Percentiles rank a stretch among this genome's conserved stretches.
Evolutionary conservation across 352 stramenopile species (phyloP).

Genomic region (Ophiocytium majus): DNA sequence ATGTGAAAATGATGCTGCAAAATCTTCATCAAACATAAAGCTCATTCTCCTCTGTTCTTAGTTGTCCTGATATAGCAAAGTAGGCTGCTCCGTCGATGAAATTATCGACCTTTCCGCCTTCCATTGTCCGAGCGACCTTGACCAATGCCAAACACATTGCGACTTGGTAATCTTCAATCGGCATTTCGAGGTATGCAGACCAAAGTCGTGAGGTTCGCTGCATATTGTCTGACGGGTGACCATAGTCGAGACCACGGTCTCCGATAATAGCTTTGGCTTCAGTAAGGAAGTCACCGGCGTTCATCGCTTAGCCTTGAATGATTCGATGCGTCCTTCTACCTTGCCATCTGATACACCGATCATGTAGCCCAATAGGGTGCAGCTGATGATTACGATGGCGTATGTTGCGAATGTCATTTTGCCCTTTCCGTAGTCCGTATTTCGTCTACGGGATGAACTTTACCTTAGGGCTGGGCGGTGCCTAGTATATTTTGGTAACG

Average conservation of each 20-base stretch:
- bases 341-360: not conserved
- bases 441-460: not conserved
- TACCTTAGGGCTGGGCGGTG: not conserved
- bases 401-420: not conserved
- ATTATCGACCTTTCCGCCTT: not conserved
- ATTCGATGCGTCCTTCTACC: not conserved
- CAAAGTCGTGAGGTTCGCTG: not conserved
- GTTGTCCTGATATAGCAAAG: slow-evolving; percentile 10
- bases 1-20: too few species aligned
- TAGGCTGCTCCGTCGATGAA: slow-evolving; percentile 9
- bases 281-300: slow-evolving; percentile 1
- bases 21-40: slow-evolving; percentile 19
- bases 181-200: slow-evolving; percentile 2
- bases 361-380: not conserved
- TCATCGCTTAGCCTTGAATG: not conserved
- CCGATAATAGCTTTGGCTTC: not conserved
- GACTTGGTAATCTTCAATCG: not conserved
- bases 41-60: slow-evolving; percentile 7
- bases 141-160: slow-evolving; percentile 8
- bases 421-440: not conserved
- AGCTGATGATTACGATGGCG: not conserved
- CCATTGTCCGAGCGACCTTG: not conserved
- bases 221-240: slow-evolving; percentile 19
- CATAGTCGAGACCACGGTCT: slow-evolving; percentile 2
- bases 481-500: not conserved